Percentiles rank a stretch among this genome's conserved stretches.
These are phyloP conservation scores for Lepidium campestre DNA, from an alignment of 441 rosid genomes.

Conservation along the genomic window DNA sequence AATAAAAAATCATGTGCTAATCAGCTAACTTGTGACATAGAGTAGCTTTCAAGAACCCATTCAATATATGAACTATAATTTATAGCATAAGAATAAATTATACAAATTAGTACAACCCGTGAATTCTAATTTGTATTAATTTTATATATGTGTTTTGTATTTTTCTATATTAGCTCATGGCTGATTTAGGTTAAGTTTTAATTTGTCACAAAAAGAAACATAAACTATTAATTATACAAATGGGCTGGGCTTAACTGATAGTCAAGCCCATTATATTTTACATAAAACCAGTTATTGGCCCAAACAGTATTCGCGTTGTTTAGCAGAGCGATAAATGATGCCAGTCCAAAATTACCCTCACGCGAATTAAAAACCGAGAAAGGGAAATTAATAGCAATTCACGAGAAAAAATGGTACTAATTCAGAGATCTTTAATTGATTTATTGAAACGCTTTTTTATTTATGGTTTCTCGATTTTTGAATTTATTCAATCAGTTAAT, in stretches of 20 bases:
- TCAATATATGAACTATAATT: not conserved
- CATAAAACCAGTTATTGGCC: not conserved
- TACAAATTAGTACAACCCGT: not conserved
- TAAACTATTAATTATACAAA: not conserved
- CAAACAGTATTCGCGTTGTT: not conserved
- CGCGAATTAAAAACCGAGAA: not conserved
- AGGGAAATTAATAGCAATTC: not conserved
- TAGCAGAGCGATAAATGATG: not conserved
- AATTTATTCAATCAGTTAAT: not conserved
- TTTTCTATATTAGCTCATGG: not conserved
- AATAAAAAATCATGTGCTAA: not conserved
- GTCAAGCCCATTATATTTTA: not conserved
- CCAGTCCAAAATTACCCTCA: not conserved
- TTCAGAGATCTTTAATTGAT: not conserved
- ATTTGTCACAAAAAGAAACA: not conserved
- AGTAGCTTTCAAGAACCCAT: not conserved
- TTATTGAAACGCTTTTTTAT: not conserved
- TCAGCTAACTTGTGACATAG: not conserved
- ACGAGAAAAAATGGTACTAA: not conserved
- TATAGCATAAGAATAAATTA: not conserved
- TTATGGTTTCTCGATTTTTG: not conserved
- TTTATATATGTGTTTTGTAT: not conserved
- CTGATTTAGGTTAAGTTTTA: not conserved
- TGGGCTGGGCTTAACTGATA: not conserved
- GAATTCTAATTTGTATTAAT: not conserved